Percentiles rank a stretch among this genome's conserved stretches.
Conservation (phyloP, 257 asterid species). For the Handroanthus guayacan region DNA sequence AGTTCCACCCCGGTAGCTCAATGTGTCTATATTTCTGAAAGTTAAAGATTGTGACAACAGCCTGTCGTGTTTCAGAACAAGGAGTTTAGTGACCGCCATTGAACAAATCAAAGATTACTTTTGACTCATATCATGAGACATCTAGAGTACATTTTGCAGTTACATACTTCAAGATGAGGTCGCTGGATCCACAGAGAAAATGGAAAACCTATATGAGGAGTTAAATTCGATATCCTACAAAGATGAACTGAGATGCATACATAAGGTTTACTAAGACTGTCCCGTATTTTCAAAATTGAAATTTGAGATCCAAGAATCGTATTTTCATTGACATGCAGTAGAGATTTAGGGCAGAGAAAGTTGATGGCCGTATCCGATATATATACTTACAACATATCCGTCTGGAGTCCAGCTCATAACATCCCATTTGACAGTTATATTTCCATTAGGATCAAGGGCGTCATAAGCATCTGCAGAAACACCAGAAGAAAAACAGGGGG, state of each 20-base stretch:
- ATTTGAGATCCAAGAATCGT: neutral
- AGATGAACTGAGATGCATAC: neutral
- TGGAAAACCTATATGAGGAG: neutral
- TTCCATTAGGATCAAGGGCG: conserved; percentile 62
- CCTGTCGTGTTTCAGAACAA: conserved; percentile 39
- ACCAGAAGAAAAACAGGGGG: neutral
- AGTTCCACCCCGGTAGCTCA: conserved; percentile 57
- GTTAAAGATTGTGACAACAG: conserved; percentile 55
- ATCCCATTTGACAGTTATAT: conserved; percentile 71
- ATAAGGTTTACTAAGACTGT: neutral
- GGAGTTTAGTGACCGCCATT: neutral
- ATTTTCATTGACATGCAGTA: too few species aligned
- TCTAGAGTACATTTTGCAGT: neutral
- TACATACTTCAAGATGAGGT: neutral
- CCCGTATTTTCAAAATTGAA: too few species aligned
- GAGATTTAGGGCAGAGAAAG: neutral
- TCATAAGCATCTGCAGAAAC: conserved; percentile 62
- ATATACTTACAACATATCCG: conserved; percentile 63
- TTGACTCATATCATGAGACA: neutral
- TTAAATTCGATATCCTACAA: neutral
- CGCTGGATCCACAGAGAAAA: neutral
- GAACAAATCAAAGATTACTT: neutral
- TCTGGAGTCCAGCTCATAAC: conserved; percentile 55
- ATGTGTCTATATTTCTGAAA: conserved; percentile 58
- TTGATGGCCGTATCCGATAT: neutral